Base-by-base conservation (phyloP, 2,329 filamentous ascomycete species). In the Epichloe glyceriae region DNA sequence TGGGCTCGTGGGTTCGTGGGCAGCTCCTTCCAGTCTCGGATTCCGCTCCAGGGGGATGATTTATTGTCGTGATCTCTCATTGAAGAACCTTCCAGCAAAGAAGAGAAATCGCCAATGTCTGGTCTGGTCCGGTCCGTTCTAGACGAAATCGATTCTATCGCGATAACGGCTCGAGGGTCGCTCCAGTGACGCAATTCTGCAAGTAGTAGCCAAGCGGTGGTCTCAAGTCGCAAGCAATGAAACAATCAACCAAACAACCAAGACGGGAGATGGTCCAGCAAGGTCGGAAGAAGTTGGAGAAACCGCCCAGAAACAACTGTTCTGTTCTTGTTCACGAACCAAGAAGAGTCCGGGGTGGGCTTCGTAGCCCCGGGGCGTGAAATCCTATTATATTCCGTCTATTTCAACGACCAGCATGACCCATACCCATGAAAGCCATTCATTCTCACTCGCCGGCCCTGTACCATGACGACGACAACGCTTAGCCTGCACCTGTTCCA, bases 281-380 rank as follows among this genome's bases (percentile, higher is more conserved):
- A 42, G 17, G n/a, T 30, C 35, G 39, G 35, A 42, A 20, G 8
- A 38, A 49, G 5, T 37, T 43, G 17, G 20, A 11, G 8, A 30
- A 30, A 10, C 26, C 26, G 26, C 4, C 26, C 26, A 30, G 26
- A 30, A 10, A 30, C 26, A 11, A 30, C 8, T 30, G 8, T 30
- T 17, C 15, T 33, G 22, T 40, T 22, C 19, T 44, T 48, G 30
- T 19, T 30, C 26, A 30, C 35, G 22, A 48, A 19, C 22, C 10
- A 19, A 35, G 46, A 35, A 45, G 51, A 53, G 51, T 49, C 51
- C 51, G 53, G 53, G 53, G 49, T 53, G 51, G 53, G 42, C 51
- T 53, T 47, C 34, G 34, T 6, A 48, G 45, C 34, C 35, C 44
- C 35, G 45, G 44, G 47, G 48, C 35, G 48, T 50, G 51, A 49